These are phyloP conservation scores for Eucalyptus victrix DNA, from an alignment of 345 rosid genomes.

Conservation along the genomic window DNA sequence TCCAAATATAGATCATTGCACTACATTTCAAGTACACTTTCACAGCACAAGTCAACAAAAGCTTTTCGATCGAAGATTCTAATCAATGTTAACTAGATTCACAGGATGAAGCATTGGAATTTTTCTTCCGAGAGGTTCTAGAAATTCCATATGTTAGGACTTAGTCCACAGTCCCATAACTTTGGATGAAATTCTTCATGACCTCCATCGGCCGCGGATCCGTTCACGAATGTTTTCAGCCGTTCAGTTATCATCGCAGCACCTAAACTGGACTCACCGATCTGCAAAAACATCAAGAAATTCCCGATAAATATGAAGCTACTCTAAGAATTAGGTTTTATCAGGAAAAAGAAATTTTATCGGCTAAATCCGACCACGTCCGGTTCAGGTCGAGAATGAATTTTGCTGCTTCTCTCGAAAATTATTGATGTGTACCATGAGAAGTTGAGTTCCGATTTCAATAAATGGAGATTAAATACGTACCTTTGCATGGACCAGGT, in stretches of 20 bases:
- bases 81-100: neutral
- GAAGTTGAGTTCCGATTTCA: neutral
- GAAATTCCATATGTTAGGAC: neutral
- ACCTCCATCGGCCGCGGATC: neutral
- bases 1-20: neutral
- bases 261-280: slow-evolving; percentile 13
- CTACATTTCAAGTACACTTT: neutral
- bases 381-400: neutral
- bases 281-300: slow-evolving; percentile 1
- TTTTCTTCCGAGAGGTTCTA: neutral
- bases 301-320: neutral
- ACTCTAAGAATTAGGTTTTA: neutral
- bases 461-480: neutral
- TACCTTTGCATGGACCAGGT: slow-evolving; percentile 40
- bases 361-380: neutral
- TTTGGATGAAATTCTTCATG: neutral
- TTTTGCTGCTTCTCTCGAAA: neutral
- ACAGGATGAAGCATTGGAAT: neutral
- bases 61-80: neutral
- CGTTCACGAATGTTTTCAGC: slow-evolving; percentile 16
- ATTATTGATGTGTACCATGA: too few relatives aligned
- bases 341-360: neutral
- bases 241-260: slow-evolving; percentile 18
- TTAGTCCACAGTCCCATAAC: neutral
- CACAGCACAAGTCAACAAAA: neutral